A percentile compares a stretch with the other conserved stretches of the same genome.
phyloP scores from a whole-genome alignment of 2,329 filamentous ascomycete genomes.

The Botrytis tulipae region DNA sequence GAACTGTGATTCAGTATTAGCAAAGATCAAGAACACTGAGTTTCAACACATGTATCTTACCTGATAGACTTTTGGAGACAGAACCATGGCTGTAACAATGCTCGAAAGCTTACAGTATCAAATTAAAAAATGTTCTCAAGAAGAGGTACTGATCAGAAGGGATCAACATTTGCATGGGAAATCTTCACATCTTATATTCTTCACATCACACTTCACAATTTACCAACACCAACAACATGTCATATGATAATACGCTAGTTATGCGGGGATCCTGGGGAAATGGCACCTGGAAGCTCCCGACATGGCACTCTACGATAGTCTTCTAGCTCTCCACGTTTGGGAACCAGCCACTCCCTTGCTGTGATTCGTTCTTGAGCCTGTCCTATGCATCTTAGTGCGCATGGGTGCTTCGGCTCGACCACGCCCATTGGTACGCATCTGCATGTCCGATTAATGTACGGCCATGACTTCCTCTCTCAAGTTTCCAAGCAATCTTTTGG shows the following conservation, averaged over 20 bases:
- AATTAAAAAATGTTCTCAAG: not conserved
- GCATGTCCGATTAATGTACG: not conserved
- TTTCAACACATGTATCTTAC: slow-evolving; percentile 21
- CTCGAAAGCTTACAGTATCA: slow-evolving; percentile 14
- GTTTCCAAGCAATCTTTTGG: not conserved
- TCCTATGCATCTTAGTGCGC: not conserved
- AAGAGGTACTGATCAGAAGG: not conserved
- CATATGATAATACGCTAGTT: not conserved
- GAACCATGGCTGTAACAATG: slow-evolving; percentile 23
- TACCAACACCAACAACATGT: not conserved
- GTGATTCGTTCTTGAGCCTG: not conserved
- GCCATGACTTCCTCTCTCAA: not conserved
- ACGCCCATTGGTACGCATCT: slow-evolving; percentile 12
- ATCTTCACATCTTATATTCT: slow-evolving; percentile 16
- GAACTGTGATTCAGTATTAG: slow-evolving; percentile 32
- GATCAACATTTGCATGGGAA: not conserved
- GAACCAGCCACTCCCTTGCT: not conserved
- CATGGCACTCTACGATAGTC: not conserved
- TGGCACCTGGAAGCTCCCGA: not conserved
- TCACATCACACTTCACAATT: not conserved
- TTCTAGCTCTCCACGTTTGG: not conserved
- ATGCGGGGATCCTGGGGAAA: slow-evolving; percentile 23
- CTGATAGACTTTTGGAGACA: slow-evolving; percentile 40
- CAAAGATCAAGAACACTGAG: not conserved
- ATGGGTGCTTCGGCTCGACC: not conserved